These are phyloP conservation scores for Fusarium sp. DNA, from an alignment of 2,329 filamentous ascomycete species.

Conservation along the genomic window DNA sequence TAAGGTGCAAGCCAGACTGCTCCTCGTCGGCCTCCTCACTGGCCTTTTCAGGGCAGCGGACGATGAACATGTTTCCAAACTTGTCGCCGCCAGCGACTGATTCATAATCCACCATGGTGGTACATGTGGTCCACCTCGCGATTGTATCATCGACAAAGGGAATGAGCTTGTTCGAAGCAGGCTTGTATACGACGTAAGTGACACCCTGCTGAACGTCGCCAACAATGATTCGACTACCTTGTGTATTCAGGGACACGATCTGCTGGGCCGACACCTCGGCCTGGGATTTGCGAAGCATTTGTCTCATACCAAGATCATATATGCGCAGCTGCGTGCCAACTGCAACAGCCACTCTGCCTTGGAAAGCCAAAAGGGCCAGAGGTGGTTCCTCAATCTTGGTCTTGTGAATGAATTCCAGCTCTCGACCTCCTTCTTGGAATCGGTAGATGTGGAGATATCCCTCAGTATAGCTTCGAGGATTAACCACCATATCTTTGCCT, in stretches of 20 bases:
- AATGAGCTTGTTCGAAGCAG: conserved; percentile 89
- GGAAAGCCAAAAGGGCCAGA: conserved; percentile 90
- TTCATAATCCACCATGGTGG: conserved; percentile 97
- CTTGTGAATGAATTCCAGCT: conserved; percentile 95
- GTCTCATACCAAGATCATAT: conserved; percentile 93
- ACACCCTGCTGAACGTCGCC: conserved; percentile 94
- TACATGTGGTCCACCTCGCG: conserved; percentile 89
- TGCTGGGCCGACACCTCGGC: conserved; percentile 81
- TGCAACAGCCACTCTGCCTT: conserved; percentile 89
- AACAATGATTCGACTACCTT: conserved; percentile 90
- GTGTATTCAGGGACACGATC: conserved; percentile 90
- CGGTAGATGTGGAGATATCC: conserved; percentile 95
- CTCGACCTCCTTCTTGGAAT: conserved; percentile 86
- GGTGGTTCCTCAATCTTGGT: conserved; percentile 92
- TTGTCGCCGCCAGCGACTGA: conserved; percentile 95
- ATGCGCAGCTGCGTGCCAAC: conserved; percentile 85
- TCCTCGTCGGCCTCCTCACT: conserved; percentile 94
- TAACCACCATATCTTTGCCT: conserved; percentile 87
- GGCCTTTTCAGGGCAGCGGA: conserved; percentile 87
- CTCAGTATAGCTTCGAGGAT: conserved; percentile 78
- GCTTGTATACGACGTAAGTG: conserved; percentile 94
- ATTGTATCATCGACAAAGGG: conserved; percentile 93
- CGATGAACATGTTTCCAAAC: conserved; percentile 95
- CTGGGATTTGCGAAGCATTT: conserved; percentile 92
- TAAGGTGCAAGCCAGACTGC: conserved; percentile 88